phyloP scores from a whole-genome alignment of 192 early-diverging fungal genomes.

The Coemansia sp. region DNA sequence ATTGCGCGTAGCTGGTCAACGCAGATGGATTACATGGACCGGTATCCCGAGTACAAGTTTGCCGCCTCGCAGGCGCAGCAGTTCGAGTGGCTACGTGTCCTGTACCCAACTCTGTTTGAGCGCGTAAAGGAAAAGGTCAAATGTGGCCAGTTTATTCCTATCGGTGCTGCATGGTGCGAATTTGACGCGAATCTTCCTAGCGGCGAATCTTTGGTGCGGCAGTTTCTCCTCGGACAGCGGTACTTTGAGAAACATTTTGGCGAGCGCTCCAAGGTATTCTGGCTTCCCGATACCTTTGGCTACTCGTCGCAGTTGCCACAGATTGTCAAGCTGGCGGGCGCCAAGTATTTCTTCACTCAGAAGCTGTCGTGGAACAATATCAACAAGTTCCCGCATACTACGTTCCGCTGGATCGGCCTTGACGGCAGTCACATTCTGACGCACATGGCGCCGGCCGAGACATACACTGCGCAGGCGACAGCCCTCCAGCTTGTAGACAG shows the following conservation, averaged over 20 bases:
- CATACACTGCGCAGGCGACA: constrained; percentile 70
- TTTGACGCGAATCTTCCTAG: constrained; percentile 99
- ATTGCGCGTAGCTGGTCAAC: constrained; percentile 83
- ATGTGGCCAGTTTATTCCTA: constrained; percentile 85
- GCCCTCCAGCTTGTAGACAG: constrained; percentile 64
- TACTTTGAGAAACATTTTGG: constrained; percentile 85
- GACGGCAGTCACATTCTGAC: constrained; percentile 85
- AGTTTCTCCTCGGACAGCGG: constrained; percentile 93
- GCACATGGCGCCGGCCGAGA: constrained; percentile 92
- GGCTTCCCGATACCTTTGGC: constrained; percentile 96
- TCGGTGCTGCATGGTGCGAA: constrained; percentile 97
- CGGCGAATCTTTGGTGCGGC: constrained; percentile 92
- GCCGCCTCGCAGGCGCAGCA: constrained; percentile 97
- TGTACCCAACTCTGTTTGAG: constrained; percentile 84
- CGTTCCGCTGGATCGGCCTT: constrained; percentile 92
- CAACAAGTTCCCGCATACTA: constrained; percentile 98
- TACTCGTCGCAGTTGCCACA: constrained; percentile 94
- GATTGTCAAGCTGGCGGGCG: constrained; percentile 75
- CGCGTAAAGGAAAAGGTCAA: constrained; percentile 73
- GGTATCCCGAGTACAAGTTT: constrained; percentile 89
- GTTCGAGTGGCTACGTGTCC: constrained; percentile 86
- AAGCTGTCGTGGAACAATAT: constrained; percentile 99
- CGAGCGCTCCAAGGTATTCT: constrained; percentile 75
- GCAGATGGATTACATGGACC: constrained; percentile 81
- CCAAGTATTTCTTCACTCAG: constrained; percentile 98